Evolutionary conservation across 179 eudicot species (phyloP).

Genomic region (Vitellaria paradoxa): DNA sequence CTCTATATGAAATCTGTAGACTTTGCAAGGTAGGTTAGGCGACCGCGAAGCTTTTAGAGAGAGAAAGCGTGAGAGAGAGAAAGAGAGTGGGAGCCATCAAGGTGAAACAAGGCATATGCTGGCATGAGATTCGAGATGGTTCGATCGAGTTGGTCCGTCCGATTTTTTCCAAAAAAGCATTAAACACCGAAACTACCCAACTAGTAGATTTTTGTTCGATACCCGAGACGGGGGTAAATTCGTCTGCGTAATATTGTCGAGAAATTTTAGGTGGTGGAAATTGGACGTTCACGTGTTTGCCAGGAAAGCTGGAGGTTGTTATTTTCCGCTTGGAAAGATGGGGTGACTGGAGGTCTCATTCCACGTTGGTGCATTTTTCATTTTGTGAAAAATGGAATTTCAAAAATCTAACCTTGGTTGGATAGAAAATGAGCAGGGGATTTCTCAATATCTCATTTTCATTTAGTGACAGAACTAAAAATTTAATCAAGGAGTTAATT

Average conservation of each 20-base stretch:
- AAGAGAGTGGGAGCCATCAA: not conserved
- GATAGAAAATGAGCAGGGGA: too few species aligned
- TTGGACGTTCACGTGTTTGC: conserved; percentile 2
- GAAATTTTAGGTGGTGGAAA: not conserved
- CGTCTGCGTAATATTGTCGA: not conserved
- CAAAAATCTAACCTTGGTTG: too few species aligned
- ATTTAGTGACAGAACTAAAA: too few species aligned
- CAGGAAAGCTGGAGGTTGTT: not conserved
- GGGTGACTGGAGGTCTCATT: too few species aligned
- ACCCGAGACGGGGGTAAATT: not conserved
- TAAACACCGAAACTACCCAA: not conserved
- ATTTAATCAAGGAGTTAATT: too few species aligned
- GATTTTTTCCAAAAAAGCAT: not conserved
- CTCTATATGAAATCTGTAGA: not conserved
- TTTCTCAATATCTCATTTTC: too few species aligned
- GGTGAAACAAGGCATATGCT: not conserved
- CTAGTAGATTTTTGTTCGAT: too few species aligned
- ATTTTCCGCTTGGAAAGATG: not conserved
- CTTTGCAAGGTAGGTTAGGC: not conserved
- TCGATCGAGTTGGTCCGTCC: not conserved
- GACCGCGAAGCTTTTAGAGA: not conserved
- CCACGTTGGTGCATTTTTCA: too few species aligned
- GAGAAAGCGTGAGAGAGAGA: not conserved
- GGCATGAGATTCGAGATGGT: conserved; percentile 3
- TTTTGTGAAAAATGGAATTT: too few species aligned